A percentile compares a stretch with the other conserved stretches of the same genome.
Evolutionary conservation across 176 grass and related monocot genomes (phyloP).

Genomic region (Echinochloa phyllopogon): DNA sequence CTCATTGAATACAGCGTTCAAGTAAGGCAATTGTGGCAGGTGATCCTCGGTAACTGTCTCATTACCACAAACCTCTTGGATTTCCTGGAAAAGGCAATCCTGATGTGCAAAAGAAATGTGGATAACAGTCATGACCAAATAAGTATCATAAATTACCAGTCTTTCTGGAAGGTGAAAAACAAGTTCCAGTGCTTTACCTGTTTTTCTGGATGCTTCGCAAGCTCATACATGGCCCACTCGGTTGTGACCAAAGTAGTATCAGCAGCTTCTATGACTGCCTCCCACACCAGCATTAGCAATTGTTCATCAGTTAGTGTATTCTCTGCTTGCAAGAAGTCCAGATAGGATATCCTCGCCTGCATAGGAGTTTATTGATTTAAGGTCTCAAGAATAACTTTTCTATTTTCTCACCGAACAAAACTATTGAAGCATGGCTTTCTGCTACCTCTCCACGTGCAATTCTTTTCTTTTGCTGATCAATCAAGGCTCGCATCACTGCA

Average conservation of each 20-base stretch:
- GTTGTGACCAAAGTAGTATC: constrained; percentile 78
- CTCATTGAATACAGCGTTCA: constrained; percentile 85
- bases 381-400: background rate
- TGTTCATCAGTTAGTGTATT: constrained; percentile 73
- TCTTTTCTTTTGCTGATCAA: constrained; percentile 63
- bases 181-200: constrained; percentile 45
- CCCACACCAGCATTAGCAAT: constrained; percentile 66
- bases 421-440: background rate
- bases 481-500: constrained; percentile 63
- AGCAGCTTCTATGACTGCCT: constrained; percentile 72
- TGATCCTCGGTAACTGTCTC: constrained; percentile 66
- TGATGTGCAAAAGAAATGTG: constrained; percentile 34
- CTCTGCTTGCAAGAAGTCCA: constrained; percentile 73
- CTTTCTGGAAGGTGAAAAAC: constrained; percentile 4
- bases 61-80: constrained; percentile 57
- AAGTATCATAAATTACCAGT: constrained; percentile 30
- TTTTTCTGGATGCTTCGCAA: constrained; percentile 68
- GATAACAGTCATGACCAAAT: background rate
- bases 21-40: constrained; percentile 57
- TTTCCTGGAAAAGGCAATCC: constrained; percentile 74
- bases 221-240: constrained; percentile 92
- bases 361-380: background rate
- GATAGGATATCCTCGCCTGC: constrained; percentile 65
- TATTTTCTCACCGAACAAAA: background rate
- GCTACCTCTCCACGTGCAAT: constrained; percentile 70